These are phyloP conservation scores for Didymella segeticola DNA, from an alignment of 2,329 filamentous ascomycete genomes.

Conservation along the genomic window DNA sequence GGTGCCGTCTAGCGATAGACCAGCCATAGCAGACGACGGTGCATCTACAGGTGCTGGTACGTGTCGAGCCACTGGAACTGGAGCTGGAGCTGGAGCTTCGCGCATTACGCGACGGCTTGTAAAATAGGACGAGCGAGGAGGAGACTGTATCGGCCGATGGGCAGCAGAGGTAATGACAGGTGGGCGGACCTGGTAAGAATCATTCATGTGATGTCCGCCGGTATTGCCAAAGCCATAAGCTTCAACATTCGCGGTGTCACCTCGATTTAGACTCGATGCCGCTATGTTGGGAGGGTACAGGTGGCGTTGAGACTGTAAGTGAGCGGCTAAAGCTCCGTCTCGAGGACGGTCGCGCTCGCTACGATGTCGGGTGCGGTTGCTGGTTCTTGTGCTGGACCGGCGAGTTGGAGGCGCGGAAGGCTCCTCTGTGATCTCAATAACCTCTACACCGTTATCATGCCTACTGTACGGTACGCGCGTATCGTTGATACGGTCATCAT, in stretches of 20 bases:
- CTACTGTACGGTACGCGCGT: slow-evolving; percentile 42
- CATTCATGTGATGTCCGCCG: slow-evolving; percentile 66
- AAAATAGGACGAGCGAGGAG: slow-evolving; percentile 34
- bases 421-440: slow-evolving; percentile 38
- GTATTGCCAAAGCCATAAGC: slow-evolving; percentile 61
- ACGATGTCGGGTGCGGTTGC: slow-evolving; percentile 29
- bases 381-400: slow-evolving; percentile 31
- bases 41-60: slow-evolving; percentile 25
- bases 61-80: slow-evolving; percentile 10
- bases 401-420: slow-evolving; percentile 34
- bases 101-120: slow-evolving; percentile 32
- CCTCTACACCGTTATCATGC: slow-evolving; percentile 36
- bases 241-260: slow-evolving; percentile 39
- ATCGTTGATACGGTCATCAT: slow-evolving; percentile 59
- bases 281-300: slow-evolving; percentile 33
- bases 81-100: slow-evolving; percentile 23
- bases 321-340: slow-evolving; percentile 59
- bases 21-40: slow-evolving; percentile 46
- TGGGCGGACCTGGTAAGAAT: slow-evolving; percentile 50
- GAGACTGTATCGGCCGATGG: slow-evolving; percentile 36
- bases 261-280: slow-evolving; percentile 48
- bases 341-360: slow-evolving; percentile 49
- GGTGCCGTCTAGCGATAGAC: slow-evolving; percentile 45
- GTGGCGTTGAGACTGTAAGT: slow-evolving; percentile 56
- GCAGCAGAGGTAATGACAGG: slow-evolving; percentile 36